phyloP scores from a whole-genome alignment of 257 asterid species.

The Anisodus tanguticus region DNA sequence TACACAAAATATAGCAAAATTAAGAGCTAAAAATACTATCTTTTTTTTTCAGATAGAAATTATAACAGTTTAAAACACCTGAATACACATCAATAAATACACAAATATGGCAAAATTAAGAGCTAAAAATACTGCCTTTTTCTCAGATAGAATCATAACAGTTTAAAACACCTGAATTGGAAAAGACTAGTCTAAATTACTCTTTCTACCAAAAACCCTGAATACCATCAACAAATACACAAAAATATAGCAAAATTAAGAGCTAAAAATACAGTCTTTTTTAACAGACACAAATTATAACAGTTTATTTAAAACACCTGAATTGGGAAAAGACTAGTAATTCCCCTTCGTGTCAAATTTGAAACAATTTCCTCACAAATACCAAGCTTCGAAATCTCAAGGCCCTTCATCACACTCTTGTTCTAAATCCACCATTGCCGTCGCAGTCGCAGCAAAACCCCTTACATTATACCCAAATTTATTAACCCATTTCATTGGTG shows the following conservation, averaged over 20 bases:
- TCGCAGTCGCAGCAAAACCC: slow-evolving; percentile 57
- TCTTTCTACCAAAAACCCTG: background rate
- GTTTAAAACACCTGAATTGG: too few species aligned
- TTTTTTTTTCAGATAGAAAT: background rate
- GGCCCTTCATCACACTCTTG: slow-evolving; percentile 58
- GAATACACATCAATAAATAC: too few species aligned
- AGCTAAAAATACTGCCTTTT: too few species aligned
- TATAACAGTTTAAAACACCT: too few species aligned
- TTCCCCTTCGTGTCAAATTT: slow-evolving; percentile 69
- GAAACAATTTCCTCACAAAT: slow-evolving; percentile 65
- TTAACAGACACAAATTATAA: background rate
- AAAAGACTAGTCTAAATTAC: background rate
- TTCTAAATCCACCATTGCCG: slow-evolving; percentile 63
- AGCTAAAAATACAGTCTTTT: background rate
- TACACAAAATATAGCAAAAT: background rate
- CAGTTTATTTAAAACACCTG: slow-evolving; percentile 54
- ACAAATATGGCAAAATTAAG: too few species aligned
- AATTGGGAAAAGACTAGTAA: slow-evolving; percentile 77
- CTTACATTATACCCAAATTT: slow-evolving; percentile 34
- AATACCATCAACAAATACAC: background rate
- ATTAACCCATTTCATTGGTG: background rate
- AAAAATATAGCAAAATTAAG: background rate
- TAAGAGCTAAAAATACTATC: background rate
- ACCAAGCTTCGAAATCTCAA: slow-evolving; percentile 88
- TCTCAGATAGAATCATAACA: too few species aligned